phyloP scores from a whole-genome alignment of 2,329 filamentous ascomycete genomes.

The Chalaropsis thielavioides region DNA sequence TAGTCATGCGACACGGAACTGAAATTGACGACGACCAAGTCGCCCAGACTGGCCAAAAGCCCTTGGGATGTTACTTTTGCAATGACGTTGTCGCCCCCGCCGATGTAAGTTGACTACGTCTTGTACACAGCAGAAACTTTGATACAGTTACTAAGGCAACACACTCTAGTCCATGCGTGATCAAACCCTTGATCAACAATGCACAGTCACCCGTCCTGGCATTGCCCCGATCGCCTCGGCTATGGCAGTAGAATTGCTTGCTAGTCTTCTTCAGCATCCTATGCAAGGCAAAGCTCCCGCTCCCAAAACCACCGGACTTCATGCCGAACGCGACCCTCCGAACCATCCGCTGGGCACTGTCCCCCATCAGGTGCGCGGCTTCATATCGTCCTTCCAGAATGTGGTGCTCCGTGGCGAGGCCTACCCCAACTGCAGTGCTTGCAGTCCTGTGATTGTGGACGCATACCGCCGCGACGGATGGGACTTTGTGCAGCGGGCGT shows the following conservation, averaged over 20 bases:
- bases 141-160: slow-evolving; percentile 18
- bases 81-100: slow-evolving; percentile 92
- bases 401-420: slow-evolving; percentile 58
- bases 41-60: slow-evolving; percentile 48
- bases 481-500: slow-evolving; percentile 60
- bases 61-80: slow-evolving; percentile 93
- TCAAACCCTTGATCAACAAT: slow-evolving; percentile 92
- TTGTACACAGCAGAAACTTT: slow-evolving; percentile 14
- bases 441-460: slow-evolving; percentile 53
- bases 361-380: slow-evolving; percentile 69
- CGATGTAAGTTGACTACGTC: slow-evolving; percentile 51
- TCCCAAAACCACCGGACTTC: slow-evolving; percentile 32
- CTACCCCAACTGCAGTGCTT: slow-evolving; percentile 71
- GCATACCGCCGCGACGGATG: slow-evolving; percentile 56
- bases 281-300: slow-evolving; percentile 46
- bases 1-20: slow-evolving; percentile 90
- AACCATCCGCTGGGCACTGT: slow-evolving; percentile 53
- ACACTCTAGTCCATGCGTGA: slow-evolving; percentile 69
- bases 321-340: slow-evolving; percentile 40
- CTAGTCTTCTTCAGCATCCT: slow-evolving; percentile 78
- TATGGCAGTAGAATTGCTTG: slow-evolving; percentile 75
- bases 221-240: slow-evolving; percentile 86
- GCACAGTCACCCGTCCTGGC: slow-evolving; percentile 88
- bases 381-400: slow-evolving; percentile 59
- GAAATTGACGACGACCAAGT: slow-evolving; percentile 34